Base-by-base conservation (phyloP, 164 flowering plant species). In the Stephania yunnanensis region DNA sequence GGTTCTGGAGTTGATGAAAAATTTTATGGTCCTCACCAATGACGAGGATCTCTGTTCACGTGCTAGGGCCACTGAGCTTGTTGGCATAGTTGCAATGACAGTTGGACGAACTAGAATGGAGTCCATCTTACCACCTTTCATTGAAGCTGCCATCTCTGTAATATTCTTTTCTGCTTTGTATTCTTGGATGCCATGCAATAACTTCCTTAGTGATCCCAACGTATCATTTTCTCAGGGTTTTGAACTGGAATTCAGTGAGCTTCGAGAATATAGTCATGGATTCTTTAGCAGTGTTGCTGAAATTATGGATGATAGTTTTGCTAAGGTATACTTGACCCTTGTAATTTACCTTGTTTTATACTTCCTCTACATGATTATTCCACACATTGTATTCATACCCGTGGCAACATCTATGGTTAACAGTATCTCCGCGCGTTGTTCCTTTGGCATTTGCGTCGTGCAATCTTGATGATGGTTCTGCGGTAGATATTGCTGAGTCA, bases 401-500 rank as follows among this genome's bases (percentile, higher is more conserved):
- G 20, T 22, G n/a, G 5, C 31, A 30, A 68, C 29, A 5, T 5
- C 30, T 71, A 10, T 71, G 65, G 45, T 17, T 7, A 72, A 76
- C 91, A 95, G 99, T 95, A 91, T 74, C 98, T 93, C 73, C 90
- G 70, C 97, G 87, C 85, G 98, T 95, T 58, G 92, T 95, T 66
- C 98, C 99, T 64, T 84, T 95, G 79, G 95, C 91, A 44, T 89
- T 93, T 79, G 79, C 91, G 22, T 93, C 99, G 36, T 95, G 99
- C 89, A 92, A 93, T 85, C 95, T 95, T 71, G 98, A 94, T 85
- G 98, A 94, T 82, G 98, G 98, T 22, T 91, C 97, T 82, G 93
- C 98, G 0, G 86, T 92, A 72, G 92, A 91, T 78, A 84, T 94
- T 83, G 93, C 87, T 81, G 98, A 92, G 46, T 87, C 95, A 76